Base-by-base conservation (phyloP, 495 filamentous ascomycete genomes). In the Annulohypoxylon nitens region DNA sequence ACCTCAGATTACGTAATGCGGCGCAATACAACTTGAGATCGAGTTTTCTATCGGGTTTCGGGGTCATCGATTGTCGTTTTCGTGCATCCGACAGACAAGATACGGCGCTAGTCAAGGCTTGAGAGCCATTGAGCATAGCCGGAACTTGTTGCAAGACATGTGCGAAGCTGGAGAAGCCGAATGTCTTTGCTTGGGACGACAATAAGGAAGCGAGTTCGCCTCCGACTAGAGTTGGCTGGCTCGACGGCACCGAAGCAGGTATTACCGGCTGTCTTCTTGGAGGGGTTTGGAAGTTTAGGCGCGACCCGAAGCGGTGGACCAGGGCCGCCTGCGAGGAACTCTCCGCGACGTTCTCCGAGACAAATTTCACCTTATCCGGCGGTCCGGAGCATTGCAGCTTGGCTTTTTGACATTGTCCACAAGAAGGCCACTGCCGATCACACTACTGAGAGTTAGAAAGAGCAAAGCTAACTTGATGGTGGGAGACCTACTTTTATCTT, bases 401-500 rank as follows among this genome's bases (percentile, higher is more conserved):
- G 10, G 16, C 50, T 47, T 54, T 64, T 26, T 18, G 47, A 41
- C 61, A 64, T 64, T 64, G 61, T 30, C 61, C 47, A 30, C 61
- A 64, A 14, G 48, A 1, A 18, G 61, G 61, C 61, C 61, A 64
- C 51, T 64, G 61, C 18, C 23, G 47, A 20, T 64, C 61, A 23
- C 61, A 64, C 61, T 64, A 43, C 30, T 30, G n/a, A 54, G 4
- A 26, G 34, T 64, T 43, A 64, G 61, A 4, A 1, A 4, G 16
- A 23, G 30, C 12, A 10, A 25, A 14, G 30, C 12, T 14, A 9
- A 4, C 5, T 23, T 34, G 6, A 26, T n/a, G n/a, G 1, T 12
- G 23, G 11, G 18, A 54, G 11, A 30, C 47, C 48, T 53, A 64
- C 61, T 34, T 64, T 64, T 7, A 64, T 64, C 61, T 64, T 64